Conservation (phyloP, 805 yeast species). For the Maudiozyma barnettii region DNA sequence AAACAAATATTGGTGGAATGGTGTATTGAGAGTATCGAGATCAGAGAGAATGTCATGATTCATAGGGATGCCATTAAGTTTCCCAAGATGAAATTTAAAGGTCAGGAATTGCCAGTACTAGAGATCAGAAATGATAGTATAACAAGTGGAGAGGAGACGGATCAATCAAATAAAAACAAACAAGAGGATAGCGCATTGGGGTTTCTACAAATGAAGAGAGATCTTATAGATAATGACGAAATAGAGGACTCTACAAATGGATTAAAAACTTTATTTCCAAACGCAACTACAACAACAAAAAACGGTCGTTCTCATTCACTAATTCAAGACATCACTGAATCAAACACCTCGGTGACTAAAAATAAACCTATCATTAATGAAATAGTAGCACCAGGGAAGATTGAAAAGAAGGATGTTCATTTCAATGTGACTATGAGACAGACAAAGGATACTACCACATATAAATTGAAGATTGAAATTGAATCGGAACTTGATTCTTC, state of each 20-base stretch:
- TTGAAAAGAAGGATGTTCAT: conserved; percentile 3
- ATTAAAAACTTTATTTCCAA: conserved; percentile 25
- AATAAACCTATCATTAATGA: background rate
- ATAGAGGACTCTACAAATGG: conserved; percentile 25
- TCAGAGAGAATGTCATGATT: conserved; percentile 37
- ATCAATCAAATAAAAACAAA: conserved; percentile 13
- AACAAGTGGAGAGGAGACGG: conserved; percentile 33
- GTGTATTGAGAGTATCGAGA: conserved; percentile 73
- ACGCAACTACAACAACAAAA: background rate
- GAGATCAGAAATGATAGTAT: conserved; percentile 34
- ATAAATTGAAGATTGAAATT: conserved; percentile 31
- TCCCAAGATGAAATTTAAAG: conserved; percentile 71
- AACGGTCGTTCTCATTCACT: conserved; percentile 27
- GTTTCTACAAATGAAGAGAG: conserved; percentile 9
- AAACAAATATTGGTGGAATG: conserved; percentile 66
- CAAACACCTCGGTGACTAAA: background rate
- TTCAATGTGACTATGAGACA: conserved; percentile 26
- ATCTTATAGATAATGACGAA: conserved; percentile 24
- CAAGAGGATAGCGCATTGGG: conserved; percentile 25
- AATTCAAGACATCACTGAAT: conserved; percentile 42
- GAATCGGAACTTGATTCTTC: conserved; percentile 27
- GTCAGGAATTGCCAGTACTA: conserved; percentile 34
- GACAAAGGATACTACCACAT: conserved; percentile 22
- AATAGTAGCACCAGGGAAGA: background rate
- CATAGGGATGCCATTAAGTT: conserved; percentile 50